phyloP scores from a whole-genome alignment of 305 asterid species.

The Petunia hybrid region DNA sequence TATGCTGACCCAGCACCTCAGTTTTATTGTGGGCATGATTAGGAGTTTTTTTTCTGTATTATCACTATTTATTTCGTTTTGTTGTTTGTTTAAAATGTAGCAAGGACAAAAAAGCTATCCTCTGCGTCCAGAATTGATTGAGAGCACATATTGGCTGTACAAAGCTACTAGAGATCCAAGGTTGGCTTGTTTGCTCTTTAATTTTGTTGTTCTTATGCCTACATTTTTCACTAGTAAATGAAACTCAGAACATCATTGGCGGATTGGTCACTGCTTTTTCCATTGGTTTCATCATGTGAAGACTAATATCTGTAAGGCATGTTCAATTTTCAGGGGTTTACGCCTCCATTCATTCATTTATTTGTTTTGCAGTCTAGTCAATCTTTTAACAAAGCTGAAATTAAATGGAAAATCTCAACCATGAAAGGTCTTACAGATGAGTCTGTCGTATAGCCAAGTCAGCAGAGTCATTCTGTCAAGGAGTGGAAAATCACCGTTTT shows the following conservation, averaged over 20 bases:
- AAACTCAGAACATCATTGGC: conserved; percentile 7
- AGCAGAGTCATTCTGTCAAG: not conserved
- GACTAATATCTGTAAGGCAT: conserved; percentile 2
- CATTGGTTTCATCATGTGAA: not conserved
- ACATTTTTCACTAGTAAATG: not conserved
- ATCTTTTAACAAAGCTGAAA: not conserved
- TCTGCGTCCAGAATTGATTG: conserved; percentile 93
- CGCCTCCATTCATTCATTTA: not conserved
- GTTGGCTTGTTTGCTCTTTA: conserved; percentile 47
- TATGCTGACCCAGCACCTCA: not conserved
- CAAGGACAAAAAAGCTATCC: conserved; percentile 99
- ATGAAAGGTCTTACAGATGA: not conserved
- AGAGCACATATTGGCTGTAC: conserved; percentile 98
- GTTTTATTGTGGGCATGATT: not conserved
- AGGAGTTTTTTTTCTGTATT: conserved; percentile 26
- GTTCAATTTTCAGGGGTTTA: not conserved
- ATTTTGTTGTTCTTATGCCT: not conserved
- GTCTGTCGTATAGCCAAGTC: not conserved
- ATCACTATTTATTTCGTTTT: conserved; percentile 31
- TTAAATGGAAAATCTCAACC: conserved; percentile 4
- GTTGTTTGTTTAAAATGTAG: conserved; percentile 51
- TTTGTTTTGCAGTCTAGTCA: not conserved
- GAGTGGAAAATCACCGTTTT: not conserved
- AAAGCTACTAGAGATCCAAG: conserved; percentile 97
- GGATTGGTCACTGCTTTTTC: not conserved